Percentiles rank a stretch among this genome's conserved stretches.
Evolutionary conservation across 495 filamentous ascomycete species (phyloP).

Genomic region (Talaromyces wortmannii): DNA sequence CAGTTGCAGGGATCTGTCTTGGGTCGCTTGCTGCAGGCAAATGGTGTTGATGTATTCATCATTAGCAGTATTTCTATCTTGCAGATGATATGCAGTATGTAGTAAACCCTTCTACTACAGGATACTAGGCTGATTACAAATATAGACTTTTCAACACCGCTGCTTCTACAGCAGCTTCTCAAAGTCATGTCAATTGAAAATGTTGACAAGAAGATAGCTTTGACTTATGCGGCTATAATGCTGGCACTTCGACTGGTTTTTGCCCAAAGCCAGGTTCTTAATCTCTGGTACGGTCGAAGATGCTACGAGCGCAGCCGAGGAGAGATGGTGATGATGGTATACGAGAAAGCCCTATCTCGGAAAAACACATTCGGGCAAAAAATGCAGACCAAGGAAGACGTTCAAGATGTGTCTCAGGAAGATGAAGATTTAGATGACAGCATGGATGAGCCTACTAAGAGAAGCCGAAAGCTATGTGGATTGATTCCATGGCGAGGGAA

Average conservation of each 20-base stretch:
- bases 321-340: conserved; percentile 83
- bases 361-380: conserved; percentile 57
- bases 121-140: conserved; percentile 5
- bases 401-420: background rate
- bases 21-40: conserved; percentile 59
- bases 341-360: conserved; percentile 72
- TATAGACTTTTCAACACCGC: conserved; percentile 50
- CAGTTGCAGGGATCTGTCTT: conserved; percentile 66
- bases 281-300: conserved; percentile 66
- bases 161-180: conserved; percentile 67
- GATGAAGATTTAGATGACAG: conserved; percentile 2
- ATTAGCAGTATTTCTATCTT: conserved; percentile 53
- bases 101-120: background rate
- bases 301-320: conserved; percentile 74
- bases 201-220: conserved; percentile 43
- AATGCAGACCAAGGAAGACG: conserved; percentile 9
- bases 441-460: conserved; percentile 1
- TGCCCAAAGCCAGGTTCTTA: conserved; percentile 61
- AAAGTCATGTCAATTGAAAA: conserved; percentile 52
- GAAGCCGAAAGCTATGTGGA: conserved; percentile 8
- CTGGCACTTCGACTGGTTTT: conserved; percentile 52
- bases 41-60: conserved; percentile 68
- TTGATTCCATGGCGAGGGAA: conserved; percentile 12
- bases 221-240: conserved; percentile 60
- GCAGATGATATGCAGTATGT: conserved; percentile 50